These are phyloP conservation scores for Nitzschia sp. DNA, from an alignment of 108 stramenopile species.

Conservation along the genomic window DNA sequence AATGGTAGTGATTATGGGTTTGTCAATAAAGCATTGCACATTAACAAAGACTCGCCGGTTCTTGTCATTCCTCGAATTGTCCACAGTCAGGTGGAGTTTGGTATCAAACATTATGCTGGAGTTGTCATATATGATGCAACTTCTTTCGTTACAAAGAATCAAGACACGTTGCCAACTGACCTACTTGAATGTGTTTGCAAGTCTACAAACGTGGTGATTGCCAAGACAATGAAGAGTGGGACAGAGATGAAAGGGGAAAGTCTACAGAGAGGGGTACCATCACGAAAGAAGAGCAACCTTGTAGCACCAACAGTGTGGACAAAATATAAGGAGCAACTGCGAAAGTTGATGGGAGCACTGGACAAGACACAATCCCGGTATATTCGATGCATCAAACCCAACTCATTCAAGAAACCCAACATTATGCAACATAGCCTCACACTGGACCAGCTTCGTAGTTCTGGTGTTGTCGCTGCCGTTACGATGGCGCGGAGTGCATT, in stretches of 20 bases:
- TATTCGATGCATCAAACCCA: conserved; percentile 83
- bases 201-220: conserved; percentile 56
- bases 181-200: conserved; percentile 42
- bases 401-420: conserved; percentile 54
- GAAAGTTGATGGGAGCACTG: conserved; percentile 56
- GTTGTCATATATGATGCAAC: conserved; percentile 76
- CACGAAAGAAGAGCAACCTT: conserved; percentile 41
- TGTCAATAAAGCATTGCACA: conserved; percentile 56
- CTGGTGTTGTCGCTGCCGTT: conserved; percentile 86
- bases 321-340: conserved; percentile 64
- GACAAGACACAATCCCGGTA: conserved; percentile 69
- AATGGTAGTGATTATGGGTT: conserved; percentile 74
- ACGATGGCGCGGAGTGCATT: conserved; percentile 76
- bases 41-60: neutral
- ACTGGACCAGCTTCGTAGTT: conserved; percentile 83
- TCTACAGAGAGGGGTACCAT: neutral
- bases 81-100: conserved; percentile 64
- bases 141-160: conserved; percentile 73
- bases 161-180: conserved; percentile 71
- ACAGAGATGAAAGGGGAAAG: conserved; percentile 16
- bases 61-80: conserved; percentile 47
- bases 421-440: conserved; percentile 68
- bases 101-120: conserved; percentile 84
- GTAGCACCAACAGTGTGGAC: neutral
- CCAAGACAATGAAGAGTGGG: conserved; percentile 1